Percentiles rank a stretch among this genome's conserved stretches.
Evolutionary conservation across 352 stramenopile species (phyloP).

Genomic region (Halophytophthora batemanensis): DNA sequence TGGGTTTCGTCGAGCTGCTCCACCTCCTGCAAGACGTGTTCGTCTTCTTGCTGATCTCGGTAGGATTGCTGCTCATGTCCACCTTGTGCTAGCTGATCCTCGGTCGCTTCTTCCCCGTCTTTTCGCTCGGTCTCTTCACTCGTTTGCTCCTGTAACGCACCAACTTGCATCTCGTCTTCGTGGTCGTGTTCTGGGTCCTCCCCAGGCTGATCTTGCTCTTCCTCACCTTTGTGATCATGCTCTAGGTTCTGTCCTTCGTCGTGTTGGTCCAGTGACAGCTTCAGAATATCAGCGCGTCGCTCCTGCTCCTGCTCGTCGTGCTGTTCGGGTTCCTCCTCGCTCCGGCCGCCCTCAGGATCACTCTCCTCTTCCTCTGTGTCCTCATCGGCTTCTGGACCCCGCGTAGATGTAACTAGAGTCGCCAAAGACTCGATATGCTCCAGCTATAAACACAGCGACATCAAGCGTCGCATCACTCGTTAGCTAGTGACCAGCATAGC

Average conservation of each 20-base stretch:
- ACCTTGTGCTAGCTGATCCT: no score
- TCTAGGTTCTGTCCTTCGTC: constrained; percentile 13
- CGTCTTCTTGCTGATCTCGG: no score
- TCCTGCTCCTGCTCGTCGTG: not conserved
- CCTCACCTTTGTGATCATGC: constrained; percentile 15
- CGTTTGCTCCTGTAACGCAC: no score
- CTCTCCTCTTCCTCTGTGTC: constrained; percentile 1
- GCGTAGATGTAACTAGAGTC: constrained; percentile 28
- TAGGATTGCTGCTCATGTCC: no score
- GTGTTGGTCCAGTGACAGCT: not conserved
- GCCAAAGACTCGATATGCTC: constrained; percentile 51
- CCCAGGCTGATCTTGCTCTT: not conserved
- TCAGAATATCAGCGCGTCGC: not conserved
- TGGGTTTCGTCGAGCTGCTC: no score
- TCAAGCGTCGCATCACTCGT: constrained; percentile 1
- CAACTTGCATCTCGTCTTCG: not conserved
- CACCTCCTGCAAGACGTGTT: no score
- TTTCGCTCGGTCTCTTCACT: no score
- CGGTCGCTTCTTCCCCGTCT: no score
- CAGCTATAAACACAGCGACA: constrained; percentile 19
- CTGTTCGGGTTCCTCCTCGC: not conserved
- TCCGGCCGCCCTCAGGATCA: not conserved
- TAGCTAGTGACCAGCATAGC: not conserved
- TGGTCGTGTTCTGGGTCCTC: not conserved
- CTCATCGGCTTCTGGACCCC: constrained; percentile 1